Conservation (phyloP, 2,329 filamentous ascomycete genomes). For the Spiromastix sp. region DNA sequence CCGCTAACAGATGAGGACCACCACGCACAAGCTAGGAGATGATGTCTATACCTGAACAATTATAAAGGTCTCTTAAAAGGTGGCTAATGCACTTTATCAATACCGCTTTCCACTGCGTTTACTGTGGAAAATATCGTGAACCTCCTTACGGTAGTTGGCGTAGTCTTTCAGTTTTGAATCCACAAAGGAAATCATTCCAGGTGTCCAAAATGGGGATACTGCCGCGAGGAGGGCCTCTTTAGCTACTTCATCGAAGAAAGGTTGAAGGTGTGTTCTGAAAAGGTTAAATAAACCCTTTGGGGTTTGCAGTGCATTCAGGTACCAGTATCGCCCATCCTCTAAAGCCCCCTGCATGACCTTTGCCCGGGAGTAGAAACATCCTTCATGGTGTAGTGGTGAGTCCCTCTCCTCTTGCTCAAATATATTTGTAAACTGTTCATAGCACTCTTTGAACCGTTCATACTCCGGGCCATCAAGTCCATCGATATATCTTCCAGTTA, state of each 20-base stretch:
- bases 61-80: too few relatives aligned
- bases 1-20: too few relatives aligned
- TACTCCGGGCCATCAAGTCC: conserved; percentile 1
- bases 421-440: conserved; percentile 7
- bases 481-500: neutral
- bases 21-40: too few relatives aligned
- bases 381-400: conserved; percentile 1
- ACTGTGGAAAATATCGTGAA: conserved; percentile 6
- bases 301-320: conserved; percentile 6
- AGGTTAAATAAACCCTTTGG: conserved; percentile 9
- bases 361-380: conserved; percentile 1
- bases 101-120: conserved; percentile 3
- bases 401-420: conserved; percentile 9
- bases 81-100: too few relatives aligned
- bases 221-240: neutral
- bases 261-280: conserved; percentile 2
- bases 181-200: conserved; percentile 7
- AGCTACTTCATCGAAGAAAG: conserved; percentile 2
- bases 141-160: conserved; percentile 5
- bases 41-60: too few relatives aligned
- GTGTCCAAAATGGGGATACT: conserved; percentile 8
- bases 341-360: conserved; percentile 4
- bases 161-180: conserved; percentile 4
- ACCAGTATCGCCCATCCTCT: conserved; percentile 8
- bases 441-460: conserved; percentile 3